Evolutionary conservation across 2,329 filamentous ascomycete genomes (phyloP).

Genomic region (Aureobasidium sp.): DNA sequence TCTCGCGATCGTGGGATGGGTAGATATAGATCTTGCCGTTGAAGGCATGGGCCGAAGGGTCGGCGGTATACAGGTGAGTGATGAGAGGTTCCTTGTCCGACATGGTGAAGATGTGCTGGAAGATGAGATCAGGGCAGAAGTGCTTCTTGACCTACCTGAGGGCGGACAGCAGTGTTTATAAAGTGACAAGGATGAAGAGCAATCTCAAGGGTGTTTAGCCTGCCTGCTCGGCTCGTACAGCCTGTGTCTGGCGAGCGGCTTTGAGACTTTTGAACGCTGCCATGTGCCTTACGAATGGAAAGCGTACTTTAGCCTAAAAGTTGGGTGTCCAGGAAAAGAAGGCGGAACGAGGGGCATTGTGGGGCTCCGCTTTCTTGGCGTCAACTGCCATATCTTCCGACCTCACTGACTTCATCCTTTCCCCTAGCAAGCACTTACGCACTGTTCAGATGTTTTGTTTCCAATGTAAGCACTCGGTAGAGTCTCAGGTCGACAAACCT

Average conservation of each 20-base stretch:
- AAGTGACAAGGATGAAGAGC: slow-evolving; percentile 4
- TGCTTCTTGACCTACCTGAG: background rate
- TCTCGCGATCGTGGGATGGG: slow-evolving; percentile 83
- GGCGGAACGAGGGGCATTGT: slow-evolving; percentile 1
- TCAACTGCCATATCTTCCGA: background rate
- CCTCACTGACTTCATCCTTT: background rate
- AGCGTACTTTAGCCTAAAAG: slow-evolving; percentile 15
- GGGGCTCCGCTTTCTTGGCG: slow-evolving; percentile 8
- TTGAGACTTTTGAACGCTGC: background rate
- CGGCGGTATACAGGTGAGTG: slow-evolving; percentile 80
- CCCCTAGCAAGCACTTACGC: background rate
- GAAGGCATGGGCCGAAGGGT: slow-evolving; percentile 85
- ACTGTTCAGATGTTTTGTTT: no score
- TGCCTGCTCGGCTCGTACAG: background rate
- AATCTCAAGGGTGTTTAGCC: slow-evolving; percentile 7
- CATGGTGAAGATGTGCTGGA: slow-evolving; percentile 4
- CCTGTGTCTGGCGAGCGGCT: slow-evolving; percentile 4
- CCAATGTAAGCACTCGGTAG: no score
- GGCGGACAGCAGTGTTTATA: slow-evolving; percentile 15
- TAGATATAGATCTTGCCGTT: slow-evolving; percentile 81
- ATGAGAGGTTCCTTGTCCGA: slow-evolving; percentile 54
- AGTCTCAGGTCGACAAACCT: no score
- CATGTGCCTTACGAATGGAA: background rate
- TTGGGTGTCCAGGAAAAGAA: background rate
- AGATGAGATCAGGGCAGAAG: background rate